Evolutionary conservation across 768 basidiomycete species (phyloP), one percentile per base, ranked within the genome.

Genomic region (Trichaptum fuscoviolaceum): DNA sequence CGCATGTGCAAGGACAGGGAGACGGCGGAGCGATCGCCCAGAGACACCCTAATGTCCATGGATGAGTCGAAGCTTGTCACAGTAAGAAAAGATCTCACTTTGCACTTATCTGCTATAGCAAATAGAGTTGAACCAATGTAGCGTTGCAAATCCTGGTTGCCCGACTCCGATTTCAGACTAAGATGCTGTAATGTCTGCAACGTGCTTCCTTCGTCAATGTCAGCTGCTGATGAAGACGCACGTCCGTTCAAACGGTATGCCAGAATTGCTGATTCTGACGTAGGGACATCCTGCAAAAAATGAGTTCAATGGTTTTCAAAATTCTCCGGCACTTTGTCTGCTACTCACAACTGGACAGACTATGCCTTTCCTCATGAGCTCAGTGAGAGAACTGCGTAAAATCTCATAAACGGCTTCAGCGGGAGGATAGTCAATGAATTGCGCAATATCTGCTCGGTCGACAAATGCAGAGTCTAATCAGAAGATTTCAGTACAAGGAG

Each of bases 361-460:
- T 61, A 99, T 85, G 1, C 90, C 87, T 68, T 86, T 89, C 18
- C 77, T 75, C 69, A 93, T 82, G 66, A 99, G 86, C 74, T 99
- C 96, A 30, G 81, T 77, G 17, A 99, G 79, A 72, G 92, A 95
- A 6, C 87, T 87, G 7, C 89, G 84, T 30, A 99, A 78, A 69
- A 99, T 98, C 75, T 95, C 92, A 77, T 97, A 99, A 61, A 98
- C 85, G 0, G 95, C 97, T 69, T 95, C 91, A 18, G 89, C 85
- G 6, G 95, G 89, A 0, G 97, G 97, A 7, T 95, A 83, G 69
- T 95, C 96, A 23, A 98, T 84, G 72, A 94, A 97, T 80, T 96
- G 96, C 23, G 97, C 87, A 62, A 99, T 95, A 72, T 99, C 97
- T 9, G 96, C 97, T 57, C 97, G 90, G 73, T 99, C 97, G 62